Evolutionary conservation across 805 yeast species (phyloP), one percentile per base, ranked within the genome.

Genomic region (Myxozyma sirexii): DNA sequence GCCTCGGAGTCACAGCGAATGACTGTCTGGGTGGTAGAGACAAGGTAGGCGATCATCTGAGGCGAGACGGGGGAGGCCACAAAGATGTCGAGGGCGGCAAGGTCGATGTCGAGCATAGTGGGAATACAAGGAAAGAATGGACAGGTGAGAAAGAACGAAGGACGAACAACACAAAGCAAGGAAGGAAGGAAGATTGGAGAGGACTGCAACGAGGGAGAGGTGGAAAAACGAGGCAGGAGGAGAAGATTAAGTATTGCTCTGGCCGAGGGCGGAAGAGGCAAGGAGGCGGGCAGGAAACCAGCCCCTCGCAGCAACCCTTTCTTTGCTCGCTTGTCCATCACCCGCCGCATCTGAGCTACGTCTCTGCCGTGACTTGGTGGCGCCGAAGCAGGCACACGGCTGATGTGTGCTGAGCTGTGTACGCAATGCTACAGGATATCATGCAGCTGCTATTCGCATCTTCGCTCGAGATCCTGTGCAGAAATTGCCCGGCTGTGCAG

Each of bases 1-100:
- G 65, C 31, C 35, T 57, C 42, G 37, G 66, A 71, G 69, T 72
- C 74, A 60, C 77, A 75, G 44, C 71, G 69, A 60, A 76, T 74
- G 57, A 74, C 77, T 31, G 72, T 71, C 54, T 70, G 67, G 21
- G 76, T 75, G 38, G 77, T 72, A 26, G 79, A 70, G 19, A 77
- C 80, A 50, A 77, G 73, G 65, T 77, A 76, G 60, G 67, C 69
- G 59, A 77, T 71, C 80, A 78, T 77, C 57, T 70, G 64, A 50
- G 72, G 67, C 54, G 71, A 67, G 46, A 77, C 80, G 17, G 79
- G 79, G 64, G 72, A 73, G 55, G 75, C 69, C 53, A 78, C 68
- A 60, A 77, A 78, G 51, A 70, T 57, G 60, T 76, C 78, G 35
- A 77, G 73, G 12, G 80, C 80, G 41, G 69, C 55, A 37, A 49